These are phyloP conservation scores for Diaporthe longicolla DNA, from an alignment of 2,329 filamentous ascomycete genomes.

Conservation along the genomic window DNA sequence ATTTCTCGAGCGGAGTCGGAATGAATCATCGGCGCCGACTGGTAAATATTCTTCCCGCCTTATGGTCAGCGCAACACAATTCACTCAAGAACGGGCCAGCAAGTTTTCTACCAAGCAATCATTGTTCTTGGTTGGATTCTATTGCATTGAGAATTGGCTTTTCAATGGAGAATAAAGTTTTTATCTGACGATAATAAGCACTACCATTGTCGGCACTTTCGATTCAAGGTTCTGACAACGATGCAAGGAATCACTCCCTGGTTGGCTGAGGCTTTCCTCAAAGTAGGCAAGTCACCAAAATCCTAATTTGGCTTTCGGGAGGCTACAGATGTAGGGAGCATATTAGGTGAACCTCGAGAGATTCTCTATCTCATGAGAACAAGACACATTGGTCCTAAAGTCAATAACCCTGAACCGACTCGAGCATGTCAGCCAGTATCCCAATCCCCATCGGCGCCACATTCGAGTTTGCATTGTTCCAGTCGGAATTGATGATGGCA, in stretches of 20 bases:
- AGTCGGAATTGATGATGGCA: constrained; percentile 19
- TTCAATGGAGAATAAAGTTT: background rate
- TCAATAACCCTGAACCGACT: constrained; percentile 1
- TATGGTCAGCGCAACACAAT: background rate
- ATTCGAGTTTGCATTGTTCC: constrained; percentile 13
- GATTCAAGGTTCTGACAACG: background rate
- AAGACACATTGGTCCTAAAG: too few relatives aligned
- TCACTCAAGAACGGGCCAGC: background rate
- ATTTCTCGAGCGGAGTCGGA: background rate
- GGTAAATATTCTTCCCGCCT: background rate
- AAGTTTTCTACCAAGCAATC: too few relatives aligned
- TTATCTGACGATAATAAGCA: background rate
- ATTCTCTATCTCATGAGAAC: background rate
- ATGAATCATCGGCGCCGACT: background rate
- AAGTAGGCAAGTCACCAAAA: background rate
- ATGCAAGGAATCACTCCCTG: background rate
- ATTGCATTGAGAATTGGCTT: background rate
- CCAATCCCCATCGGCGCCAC: constrained; percentile 20
- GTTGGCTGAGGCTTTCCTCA: too few relatives aligned
- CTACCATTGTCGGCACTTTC: background rate
- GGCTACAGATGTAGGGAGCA: background rate
- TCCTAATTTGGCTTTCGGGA: background rate
- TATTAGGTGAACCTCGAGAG: background rate
- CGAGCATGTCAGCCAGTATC: constrained; percentile 15
- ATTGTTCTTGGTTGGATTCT: too few relatives aligned